Evolutionary conservation across 2,329 filamentous ascomycete genomes (phyloP).

Genomic region (Pestalotiopsis sp.): DNA sequence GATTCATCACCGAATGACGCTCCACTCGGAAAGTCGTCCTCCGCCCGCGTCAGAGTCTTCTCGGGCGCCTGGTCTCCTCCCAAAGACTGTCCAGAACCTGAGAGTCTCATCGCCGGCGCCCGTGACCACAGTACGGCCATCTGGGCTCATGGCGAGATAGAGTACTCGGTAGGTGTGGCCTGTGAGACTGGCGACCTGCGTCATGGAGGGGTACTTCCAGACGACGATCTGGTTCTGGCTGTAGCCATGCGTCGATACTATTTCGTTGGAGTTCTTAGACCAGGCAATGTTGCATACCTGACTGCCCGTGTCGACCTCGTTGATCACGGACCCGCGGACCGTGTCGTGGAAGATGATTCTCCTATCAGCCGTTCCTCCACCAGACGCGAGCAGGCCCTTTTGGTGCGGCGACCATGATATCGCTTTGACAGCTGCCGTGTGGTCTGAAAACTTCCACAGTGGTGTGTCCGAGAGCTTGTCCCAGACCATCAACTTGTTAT

Average conservation of each 20-base stretch:
- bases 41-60: slow-evolving; percentile 64
- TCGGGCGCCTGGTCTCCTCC: slow-evolving; percentile 71
- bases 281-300: slow-evolving; percentile 99
- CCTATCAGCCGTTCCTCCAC: slow-evolving; percentile 91
- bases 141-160: slow-evolving; percentile 96
- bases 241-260: slow-evolving; percentile 96
- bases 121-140: slow-evolving; percentile 90
- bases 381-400: slow-evolving; percentile 88
- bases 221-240: slow-evolving; percentile 98
- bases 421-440: slow-evolving; percentile 94
- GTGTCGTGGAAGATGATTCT: slow-evolving; percentile 99
- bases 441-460: slow-evolving; percentile 90
- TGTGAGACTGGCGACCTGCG: slow-evolving; percentile 90
- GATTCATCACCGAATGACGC: slow-evolving; percentile 67
- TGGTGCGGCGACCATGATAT: slow-evolving; percentile 98
- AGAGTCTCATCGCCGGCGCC: slow-evolving; percentile 95
- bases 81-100: slow-evolving; percentile 96
- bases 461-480: slow-evolving; percentile 93
- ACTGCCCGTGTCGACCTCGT: slow-evolving; percentile 92
- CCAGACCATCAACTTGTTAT: slow-evolving; percentile 99
- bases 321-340: slow-evolving; percentile 73
- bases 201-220: slow-evolving; percentile 99
- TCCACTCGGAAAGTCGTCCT: slow-evolving; percentile 73
- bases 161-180: slow-evolving; percentile 96
- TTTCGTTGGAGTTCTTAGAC: slow-evolving; percentile 97